Evolutionary conservation across 371 early-diverging fungal genomes (phyloP).

Genomic region (Mucor velutinosus): DNA sequence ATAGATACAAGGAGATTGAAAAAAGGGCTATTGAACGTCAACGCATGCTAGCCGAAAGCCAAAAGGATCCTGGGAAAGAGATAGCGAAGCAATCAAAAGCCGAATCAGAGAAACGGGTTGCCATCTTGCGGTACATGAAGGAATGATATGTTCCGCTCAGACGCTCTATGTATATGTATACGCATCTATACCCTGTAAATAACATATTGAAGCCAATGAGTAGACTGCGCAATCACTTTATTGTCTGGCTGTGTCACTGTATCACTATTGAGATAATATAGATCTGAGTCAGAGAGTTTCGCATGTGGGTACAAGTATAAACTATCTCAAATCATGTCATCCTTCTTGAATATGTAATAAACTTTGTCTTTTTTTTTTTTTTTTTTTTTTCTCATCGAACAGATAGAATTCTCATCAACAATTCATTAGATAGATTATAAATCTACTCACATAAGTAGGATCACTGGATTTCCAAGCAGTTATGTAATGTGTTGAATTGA

Average conservation of each 20-base stretch:
- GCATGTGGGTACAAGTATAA: neutral
- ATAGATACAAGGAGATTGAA: constrained; percentile 25
- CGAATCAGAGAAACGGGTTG: constrained; percentile 24
- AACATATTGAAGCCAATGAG: too few species aligned
- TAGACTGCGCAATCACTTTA: neutral
- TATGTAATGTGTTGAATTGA: neutral
- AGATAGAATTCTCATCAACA: neutral
- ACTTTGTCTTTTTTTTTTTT: neutral
- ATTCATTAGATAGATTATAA: neutral
- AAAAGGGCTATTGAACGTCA: constrained; percentile 12
- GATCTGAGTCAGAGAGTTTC: constrained; percentile 1
- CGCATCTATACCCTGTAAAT: too few species aligned
- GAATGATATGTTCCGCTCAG: neutral
- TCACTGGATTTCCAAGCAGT: neutral
- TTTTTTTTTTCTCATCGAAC: neutral
- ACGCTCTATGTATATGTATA: too few species aligned
- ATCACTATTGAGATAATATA: neutral
- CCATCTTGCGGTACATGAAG: constrained; percentile 16
- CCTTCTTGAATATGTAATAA: neutral
- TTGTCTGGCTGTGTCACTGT: neutral
- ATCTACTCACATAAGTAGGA: neutral
- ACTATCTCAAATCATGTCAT: neutral
- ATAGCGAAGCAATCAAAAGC: constrained; percentile 21
- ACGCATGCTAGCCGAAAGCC: neutral
- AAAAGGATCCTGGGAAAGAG: constrained; percentile 30